Conservation (phyloP, 768 basidiomycete species). For the Gyrodon lividus region DNA sequence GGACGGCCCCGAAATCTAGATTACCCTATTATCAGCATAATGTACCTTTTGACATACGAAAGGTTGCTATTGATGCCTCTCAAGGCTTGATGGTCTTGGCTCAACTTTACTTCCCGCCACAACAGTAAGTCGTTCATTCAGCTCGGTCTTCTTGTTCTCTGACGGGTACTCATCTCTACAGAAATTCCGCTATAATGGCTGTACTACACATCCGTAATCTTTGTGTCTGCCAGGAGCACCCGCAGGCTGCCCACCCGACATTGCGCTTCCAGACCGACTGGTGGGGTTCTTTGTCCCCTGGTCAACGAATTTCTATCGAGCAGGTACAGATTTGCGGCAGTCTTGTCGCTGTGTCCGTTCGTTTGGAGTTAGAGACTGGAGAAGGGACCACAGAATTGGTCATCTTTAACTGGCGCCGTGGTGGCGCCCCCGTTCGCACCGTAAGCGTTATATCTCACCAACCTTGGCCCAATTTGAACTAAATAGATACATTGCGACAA, state of each 20-base stretch:
- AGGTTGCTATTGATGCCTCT: conserved; percentile 30
- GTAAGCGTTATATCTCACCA: conserved; percentile 12
- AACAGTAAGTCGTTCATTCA: conserved; percentile 17
- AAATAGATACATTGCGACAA: conserved; percentile 3
- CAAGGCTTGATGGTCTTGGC: conserved; percentile 32
- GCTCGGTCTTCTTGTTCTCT: not conserved
- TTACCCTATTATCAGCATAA: conserved; percentile 32
- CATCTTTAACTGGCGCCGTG: conserved; percentile 30
- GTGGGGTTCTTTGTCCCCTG: conserved; percentile 33
- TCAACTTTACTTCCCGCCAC: conserved; percentile 30
- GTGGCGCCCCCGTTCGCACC: conserved; percentile 27
- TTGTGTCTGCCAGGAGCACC: conserved; percentile 55
- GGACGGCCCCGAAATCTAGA: conserved; percentile 22
- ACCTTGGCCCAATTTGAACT: not conserved
- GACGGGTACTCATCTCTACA: conserved; percentile 6
- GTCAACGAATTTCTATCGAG: conserved; percentile 31
- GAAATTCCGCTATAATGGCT: conserved; percentile 25
- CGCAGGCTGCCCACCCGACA: conserved; percentile 35
- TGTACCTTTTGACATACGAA: conserved; percentile 34
- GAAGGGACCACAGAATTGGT: conserved; percentile 32
- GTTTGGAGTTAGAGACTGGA: conserved; percentile 31
- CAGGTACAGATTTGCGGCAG: conserved; percentile 29
- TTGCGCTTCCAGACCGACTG: conserved; percentile 33
- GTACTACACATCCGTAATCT: conserved; percentile 53
- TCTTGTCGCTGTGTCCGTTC: conserved; percentile 25